phyloP scores from a whole-genome alignment of 805 yeast genomes.

The Candida boleticola region DNA sequence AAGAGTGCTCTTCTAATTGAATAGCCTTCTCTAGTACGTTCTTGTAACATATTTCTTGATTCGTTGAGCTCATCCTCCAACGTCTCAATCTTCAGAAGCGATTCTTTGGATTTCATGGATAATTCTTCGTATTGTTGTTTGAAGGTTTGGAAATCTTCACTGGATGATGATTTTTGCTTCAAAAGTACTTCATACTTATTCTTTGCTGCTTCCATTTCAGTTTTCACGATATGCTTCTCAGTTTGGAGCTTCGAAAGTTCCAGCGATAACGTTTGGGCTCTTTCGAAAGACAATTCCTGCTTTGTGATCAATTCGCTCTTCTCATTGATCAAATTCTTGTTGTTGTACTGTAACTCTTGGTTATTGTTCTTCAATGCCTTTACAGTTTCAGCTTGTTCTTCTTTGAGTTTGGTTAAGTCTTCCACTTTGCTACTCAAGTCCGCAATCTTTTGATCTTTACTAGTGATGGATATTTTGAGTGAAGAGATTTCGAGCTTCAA shows the following conservation, averaged over 20 bases:
- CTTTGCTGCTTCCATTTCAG: constrained; percentile 39
- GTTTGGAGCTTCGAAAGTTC: constrained; percentile 41
- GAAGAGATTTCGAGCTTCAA: constrained; percentile 50
- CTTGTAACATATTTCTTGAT: constrained; percentile 67
- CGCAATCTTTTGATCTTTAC: constrained; percentile 41
- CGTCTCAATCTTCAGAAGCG: constrained; percentile 56
- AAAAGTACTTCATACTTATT: constrained; percentile 33
- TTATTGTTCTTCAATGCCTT: constrained; percentile 40
- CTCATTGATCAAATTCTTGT: constrained; percentile 33
- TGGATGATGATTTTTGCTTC: constrained; percentile 33
- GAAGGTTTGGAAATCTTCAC: constrained; percentile 40
- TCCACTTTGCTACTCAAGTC: constrained; percentile 38
- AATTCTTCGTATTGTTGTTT: constrained; percentile 75
- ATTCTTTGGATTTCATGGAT: constrained; percentile 63
- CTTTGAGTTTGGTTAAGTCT: constrained; percentile 38
- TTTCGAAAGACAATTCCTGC: constrained; percentile 38
- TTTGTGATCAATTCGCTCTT: constrained; percentile 40
- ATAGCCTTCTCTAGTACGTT: constrained; percentile 74
- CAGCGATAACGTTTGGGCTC: constrained; percentile 27
- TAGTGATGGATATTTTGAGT: constrained; percentile 40
- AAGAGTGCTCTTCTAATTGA: constrained; percentile 66
- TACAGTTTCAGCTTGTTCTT: constrained; percentile 34
- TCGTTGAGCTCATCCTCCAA: constrained; percentile 84
- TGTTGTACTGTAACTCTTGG: constrained; percentile 36
- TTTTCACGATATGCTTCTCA: constrained; percentile 40